A percentile compares a stretch with the other conserved stretches of the same genome.
Evolutionary conservation across 2,329 filamentous ascomycete genomes (phyloP).

Genomic region (Penicillium sp.): DNA sequence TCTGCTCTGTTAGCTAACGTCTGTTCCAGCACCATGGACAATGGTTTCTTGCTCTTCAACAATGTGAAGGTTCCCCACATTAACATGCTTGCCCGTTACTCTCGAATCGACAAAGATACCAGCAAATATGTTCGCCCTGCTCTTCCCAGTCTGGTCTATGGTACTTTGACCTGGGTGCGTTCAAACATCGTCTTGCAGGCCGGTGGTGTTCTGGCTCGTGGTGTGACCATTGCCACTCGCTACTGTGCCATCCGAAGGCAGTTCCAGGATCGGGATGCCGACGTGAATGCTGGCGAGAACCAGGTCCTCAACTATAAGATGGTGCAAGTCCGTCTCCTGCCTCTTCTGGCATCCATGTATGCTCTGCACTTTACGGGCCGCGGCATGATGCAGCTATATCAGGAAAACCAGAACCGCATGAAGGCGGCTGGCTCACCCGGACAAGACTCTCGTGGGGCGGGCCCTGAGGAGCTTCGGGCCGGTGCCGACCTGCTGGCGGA

Average conservation of each 20-base stretch:
- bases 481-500: constrained; percentile 66
- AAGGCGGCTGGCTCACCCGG: constrained; percentile 42
- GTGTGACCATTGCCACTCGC: constrained; percentile 70
- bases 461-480: constrained; percentile 61
- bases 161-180: constrained; percentile 69
- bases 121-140: constrained; percentile 62
- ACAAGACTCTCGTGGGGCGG: constrained; percentile 51
- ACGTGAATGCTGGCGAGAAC: constrained; percentile 57
- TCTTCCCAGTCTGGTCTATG: constrained; percentile 64
- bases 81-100: constrained; percentile 68
- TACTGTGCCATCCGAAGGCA: constrained; percentile 70
- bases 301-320: constrained; percentile 76
- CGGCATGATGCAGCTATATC: constrained; percentile 67
- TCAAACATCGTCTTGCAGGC: constrained; percentile 68
- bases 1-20: constrained; percentile 5
- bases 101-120: constrained; percentile 61
- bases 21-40: constrained; percentile 63
- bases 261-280: constrained; percentile 68
- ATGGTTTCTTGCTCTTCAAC: constrained; percentile 72
- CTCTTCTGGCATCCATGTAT: constrained; percentile 66
- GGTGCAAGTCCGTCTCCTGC: constrained; percentile 68
- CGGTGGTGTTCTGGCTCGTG: constrained; percentile 64
- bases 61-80: constrained; percentile 67
- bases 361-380: constrained; percentile 75
- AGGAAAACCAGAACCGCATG: constrained; percentile 67